Evolutionary conservation across 108 stramenopile species (phyloP).

Genomic region (Pseudonitzschia multistriata): DNA sequence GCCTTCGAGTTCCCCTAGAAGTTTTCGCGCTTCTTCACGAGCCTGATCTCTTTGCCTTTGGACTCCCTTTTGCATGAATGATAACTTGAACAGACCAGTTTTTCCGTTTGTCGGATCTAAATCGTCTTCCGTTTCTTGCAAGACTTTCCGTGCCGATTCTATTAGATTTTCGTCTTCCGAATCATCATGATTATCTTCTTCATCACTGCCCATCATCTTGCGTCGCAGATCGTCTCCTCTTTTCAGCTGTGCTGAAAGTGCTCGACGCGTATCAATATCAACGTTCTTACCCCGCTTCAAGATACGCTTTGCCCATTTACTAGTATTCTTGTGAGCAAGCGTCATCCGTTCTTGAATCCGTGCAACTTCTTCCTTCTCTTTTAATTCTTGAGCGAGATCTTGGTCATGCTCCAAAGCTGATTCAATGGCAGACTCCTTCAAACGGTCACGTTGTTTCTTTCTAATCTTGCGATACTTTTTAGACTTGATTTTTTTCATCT

Average conservation of each 20-base stretch:
- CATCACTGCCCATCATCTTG: conserved; percentile 67
- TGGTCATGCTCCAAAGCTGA: conserved; percentile 62
- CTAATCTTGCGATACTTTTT: conserved; percentile 95
- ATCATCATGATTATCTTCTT: conserved; percentile 37
- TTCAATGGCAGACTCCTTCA: conserved; percentile 76
- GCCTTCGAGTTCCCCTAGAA: conserved; percentile 88
- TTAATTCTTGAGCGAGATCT: conserved; percentile 61
- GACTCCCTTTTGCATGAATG: conserved; percentile 93
- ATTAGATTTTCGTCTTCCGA: conserved; percentile 65
- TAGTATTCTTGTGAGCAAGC: conserved; percentile 94
- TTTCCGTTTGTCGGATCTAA: conserved; percentile 45
- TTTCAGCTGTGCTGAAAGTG: conserved; percentile 83
- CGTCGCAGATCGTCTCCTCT: conserved; percentile 84
- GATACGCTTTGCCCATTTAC: conserved; percentile 95
- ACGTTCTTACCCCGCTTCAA: conserved; percentile 83
- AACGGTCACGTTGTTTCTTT: conserved; percentile 83
- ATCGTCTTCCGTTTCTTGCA: conserved; percentile 46
- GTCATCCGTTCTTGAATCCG: conserved; percentile 97
- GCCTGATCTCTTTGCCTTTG: conserved; percentile 81
- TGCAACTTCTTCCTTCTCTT: conserved; percentile 91
- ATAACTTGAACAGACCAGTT: conserved; percentile 84
- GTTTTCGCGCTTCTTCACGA: conserved; percentile 79
- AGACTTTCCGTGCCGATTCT: conserved; percentile 57
- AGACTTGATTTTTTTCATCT: conserved; percentile 99
- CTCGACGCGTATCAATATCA: conserved; percentile 78